phyloP scores from a whole-genome alignment of 768 basidiomycete genomes.

The Lactifluus hygrophoroides region DNA sequence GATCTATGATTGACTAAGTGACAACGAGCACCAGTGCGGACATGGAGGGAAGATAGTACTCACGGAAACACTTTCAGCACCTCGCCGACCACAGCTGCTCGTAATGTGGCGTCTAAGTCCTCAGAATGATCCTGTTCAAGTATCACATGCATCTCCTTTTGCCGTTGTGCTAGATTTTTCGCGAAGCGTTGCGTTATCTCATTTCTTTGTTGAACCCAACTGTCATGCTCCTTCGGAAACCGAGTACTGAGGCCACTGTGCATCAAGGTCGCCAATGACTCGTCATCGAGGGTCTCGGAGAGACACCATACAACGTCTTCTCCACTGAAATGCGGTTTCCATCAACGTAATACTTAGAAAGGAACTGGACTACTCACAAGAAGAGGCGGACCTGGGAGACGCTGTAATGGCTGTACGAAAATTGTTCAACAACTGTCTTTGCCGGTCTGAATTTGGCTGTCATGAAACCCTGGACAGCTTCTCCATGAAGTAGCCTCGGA shows the following conservation, averaged over 20 bases:
- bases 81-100: not conserved
- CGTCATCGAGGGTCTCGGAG: constrained; percentile 11
- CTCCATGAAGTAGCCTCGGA: not conserved
- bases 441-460: not conserved
- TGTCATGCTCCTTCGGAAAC: not conserved
- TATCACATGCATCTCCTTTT: not conserved
- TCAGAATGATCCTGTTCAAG: not conserved
- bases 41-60: not conserved
- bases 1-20: not conserved
- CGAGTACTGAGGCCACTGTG: not conserved
- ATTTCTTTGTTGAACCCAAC: not conserved
- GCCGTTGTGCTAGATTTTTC: not conserved
- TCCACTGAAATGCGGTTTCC: not conserved
- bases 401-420: not conserved
- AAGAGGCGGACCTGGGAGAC: not conserved
- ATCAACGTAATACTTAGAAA: not conserved
- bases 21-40: not conserved
- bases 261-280: constrained; percentile 1
- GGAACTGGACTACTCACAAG: not conserved
- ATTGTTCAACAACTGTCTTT: not conserved
- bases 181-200: not conserved
- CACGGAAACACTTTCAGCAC: constrained; percentile 7
- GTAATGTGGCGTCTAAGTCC: not conserved
- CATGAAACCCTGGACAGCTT: not conserved
- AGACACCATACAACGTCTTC: constrained; percentile 5